Evolutionary conservation across 495 filamentous ascomycete species (phyloP).

Genomic region (Xylaria sp.): DNA sequence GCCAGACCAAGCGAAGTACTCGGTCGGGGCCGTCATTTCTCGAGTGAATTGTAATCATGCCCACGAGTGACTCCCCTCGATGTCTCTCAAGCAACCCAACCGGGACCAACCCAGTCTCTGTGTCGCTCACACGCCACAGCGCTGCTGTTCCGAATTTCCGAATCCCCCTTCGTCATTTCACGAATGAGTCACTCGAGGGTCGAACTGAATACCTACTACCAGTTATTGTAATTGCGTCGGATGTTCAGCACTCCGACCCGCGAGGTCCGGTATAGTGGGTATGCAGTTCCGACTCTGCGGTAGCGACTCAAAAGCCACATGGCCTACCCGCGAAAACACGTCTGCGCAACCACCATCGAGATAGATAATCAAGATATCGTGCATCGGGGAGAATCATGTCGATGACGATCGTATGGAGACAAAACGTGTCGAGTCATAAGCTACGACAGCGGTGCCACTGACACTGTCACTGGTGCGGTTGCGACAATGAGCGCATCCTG

Average conservation of each 20-base stretch:
- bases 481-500: constrained; percentile 16
- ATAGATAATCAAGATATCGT: not conserved
- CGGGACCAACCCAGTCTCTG: constrained; percentile 9
- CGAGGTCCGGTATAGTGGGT: constrained; percentile 15
- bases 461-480: no score
- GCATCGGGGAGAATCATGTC: not conserved
- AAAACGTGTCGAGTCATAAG: constrained; percentile 14
- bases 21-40: constrained; percentile 10
- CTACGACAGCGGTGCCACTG: constrained; percentile 11
- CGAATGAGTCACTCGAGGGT: constrained; percentile 12
- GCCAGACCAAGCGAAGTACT: constrained; percentile 10
- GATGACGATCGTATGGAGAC: constrained; percentile 5
- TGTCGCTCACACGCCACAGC: constrained; percentile 1
- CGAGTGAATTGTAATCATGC: constrained; percentile 11
- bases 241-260: constrained; percentile 11
- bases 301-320: not conserved
- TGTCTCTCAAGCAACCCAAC: not conserved
- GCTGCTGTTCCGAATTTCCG: constrained; percentile 3
- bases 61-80: not conserved
- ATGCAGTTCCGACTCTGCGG: constrained; percentile 12
- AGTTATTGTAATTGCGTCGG: no score
- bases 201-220: not conserved
- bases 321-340: not conserved
- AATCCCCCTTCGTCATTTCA: constrained; percentile 18
- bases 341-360: not conserved